A percentile compares a stretch with the other conserved stretches of the same genome.
Conservation (phyloP, 306 rosid genomes). For the Albizia julibrissin region DNA sequence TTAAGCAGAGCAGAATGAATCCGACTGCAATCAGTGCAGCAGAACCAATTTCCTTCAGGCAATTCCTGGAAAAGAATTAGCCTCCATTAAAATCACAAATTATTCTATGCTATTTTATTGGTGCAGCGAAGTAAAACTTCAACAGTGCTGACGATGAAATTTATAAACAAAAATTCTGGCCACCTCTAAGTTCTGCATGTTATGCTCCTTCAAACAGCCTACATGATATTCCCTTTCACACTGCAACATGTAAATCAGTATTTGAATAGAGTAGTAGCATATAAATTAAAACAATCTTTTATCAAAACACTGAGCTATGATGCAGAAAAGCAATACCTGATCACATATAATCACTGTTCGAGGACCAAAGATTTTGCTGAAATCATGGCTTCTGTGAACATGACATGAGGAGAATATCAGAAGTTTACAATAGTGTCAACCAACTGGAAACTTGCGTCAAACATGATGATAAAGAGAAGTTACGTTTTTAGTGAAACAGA, state of each 20-base stretch:
- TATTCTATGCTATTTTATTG: not conserved
- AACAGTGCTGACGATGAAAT: not conserved
- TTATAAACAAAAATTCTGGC: not conserved
- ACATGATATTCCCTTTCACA: constrained; percentile 86
- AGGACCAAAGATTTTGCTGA: constrained; percentile 64
- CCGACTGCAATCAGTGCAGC: constrained; percentile 52
- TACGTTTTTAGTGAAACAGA: not conserved
- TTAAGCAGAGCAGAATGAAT: constrained; percentile 50
- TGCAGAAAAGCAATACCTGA: constrained; percentile 54
- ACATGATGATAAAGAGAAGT: not conserved
- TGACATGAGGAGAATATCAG: constrained; percentile 19
- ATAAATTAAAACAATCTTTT: not conserved
- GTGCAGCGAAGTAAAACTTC: not conserved
- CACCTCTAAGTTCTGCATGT: constrained; percentile 64
- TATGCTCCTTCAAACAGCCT: constrained; percentile 74
- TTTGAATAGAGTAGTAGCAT: not conserved
- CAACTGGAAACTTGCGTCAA: not conserved
- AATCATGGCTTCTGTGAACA: constrained; percentile 60
- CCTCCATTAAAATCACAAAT: not conserved
- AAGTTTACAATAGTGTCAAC: not conserved
- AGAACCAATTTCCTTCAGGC: constrained; percentile 78
- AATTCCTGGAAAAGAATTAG: constrained; percentile 54
- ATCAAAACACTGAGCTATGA: not conserved
- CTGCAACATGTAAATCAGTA: constrained; percentile 35
- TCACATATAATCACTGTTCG: constrained; percentile 78